A percentile compares a stretch with the other conserved stretches of the same genome.
Conservation (phyloP, 768 basidiomycete genomes). For the Agrocybe pediades region DNA sequence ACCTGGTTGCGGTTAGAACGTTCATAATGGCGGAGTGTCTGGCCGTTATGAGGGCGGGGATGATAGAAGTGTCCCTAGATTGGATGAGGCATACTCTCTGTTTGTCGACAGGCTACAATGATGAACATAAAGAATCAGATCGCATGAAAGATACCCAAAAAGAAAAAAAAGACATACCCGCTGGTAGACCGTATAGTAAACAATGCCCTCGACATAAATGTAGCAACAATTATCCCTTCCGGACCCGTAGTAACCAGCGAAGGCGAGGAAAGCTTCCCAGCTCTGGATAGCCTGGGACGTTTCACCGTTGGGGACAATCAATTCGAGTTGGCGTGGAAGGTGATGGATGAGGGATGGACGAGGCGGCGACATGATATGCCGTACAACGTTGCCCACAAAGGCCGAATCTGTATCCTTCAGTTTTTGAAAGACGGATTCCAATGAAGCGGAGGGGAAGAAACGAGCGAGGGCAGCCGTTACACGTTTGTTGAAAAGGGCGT, state of each 20-base stretch:
- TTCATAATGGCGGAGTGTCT: neutral
- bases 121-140: neutral
- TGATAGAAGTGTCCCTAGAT: neutral
- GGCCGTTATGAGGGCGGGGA: neutral
- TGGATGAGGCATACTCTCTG: neutral
- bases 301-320: neutral
- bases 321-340: neutral
- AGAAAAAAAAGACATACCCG: too few relatives aligned
- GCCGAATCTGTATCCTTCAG: neutral
- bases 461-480: neutral
- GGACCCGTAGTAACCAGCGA: neutral
- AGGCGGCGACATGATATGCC: neutral
- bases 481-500: neutral
- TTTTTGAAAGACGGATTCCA: neutral
- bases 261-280: neutral
- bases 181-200: neutral
- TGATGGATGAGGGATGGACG: neutral
- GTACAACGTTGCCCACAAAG: neutral
- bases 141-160: too few relatives aligned
- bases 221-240: too few relatives aligned
- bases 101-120: too few relatives aligned
- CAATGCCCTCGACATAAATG: too few relatives aligned
- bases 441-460: neutral
- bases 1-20: neutral
- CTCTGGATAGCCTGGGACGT: neutral